Base-by-base conservation (phyloP, 345 rosid genomes). In the Citrus sp. region DNA sequence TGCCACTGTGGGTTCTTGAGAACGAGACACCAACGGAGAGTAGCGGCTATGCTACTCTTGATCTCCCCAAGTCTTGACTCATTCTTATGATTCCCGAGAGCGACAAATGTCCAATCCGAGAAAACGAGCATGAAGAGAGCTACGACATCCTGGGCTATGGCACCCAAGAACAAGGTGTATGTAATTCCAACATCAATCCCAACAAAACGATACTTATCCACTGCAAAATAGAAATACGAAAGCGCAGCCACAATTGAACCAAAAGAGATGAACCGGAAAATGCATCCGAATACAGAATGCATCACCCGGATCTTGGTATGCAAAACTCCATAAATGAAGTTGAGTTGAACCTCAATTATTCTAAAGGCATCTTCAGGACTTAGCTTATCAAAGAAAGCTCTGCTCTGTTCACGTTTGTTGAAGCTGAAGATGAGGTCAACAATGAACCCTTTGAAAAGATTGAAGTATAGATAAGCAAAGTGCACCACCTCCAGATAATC, bases 381-480 rank as follows among this genome's bases (percentile, higher is more conserved):
- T 25, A 78, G 56, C 1, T 9, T 3, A 2, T 27, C 7, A 70
- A 93, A 91, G 84, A 90, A 87, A 1, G 80, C 84, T 16, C 86
- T 82, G 89, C 89, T 63, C 82, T 84, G 32, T 89, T 89, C 89
- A 9, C 67, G 80, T 16, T 42, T 16, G 3, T 42, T 42, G 73
- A 85, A 89, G 79, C 92, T 88, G 77, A 89, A 84, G 46, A 87
- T 86, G 40, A 89, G 86, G 75, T 90, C 93, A 8, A 88, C 94
- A 2, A 91, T 77, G 22, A 93, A 86, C 7, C 93, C 89, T 80
- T 87, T 89, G 83, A 91, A 90, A 58, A 65, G 82, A 19, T 78
- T 27, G 70, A 85, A 88, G 83, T 76, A 88, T 18, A 46, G 40
- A 49, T 74, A 84, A 49, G 89, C 92, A 63, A 77, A 71, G n/a